phyloP scores from a whole-genome alignment of 2,329 filamentous ascomycete genomes.

The Trichocomaceae sp. region DNA sequence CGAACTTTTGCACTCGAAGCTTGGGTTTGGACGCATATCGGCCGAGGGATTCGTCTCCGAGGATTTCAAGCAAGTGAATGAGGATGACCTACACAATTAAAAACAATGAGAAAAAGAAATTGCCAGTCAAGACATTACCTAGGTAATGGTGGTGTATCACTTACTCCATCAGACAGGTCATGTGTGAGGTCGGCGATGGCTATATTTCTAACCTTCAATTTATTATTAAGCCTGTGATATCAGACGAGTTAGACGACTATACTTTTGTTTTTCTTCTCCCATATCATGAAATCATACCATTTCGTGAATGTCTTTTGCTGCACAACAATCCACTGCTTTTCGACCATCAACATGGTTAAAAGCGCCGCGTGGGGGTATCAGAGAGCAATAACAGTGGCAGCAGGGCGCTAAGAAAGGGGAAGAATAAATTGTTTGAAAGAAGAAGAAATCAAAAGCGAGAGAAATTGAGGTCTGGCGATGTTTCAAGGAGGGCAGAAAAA shows the following conservation, averaged over 20 bases:
- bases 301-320: slow-evolving; percentile 99
- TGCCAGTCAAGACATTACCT: neutral
- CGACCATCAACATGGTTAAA: slow-evolving; percentile 42
- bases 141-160: slow-evolving; percentile 41
- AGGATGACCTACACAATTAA: slow-evolving; percentile 67
- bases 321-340: slow-evolving; percentile 65
- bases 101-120: neutral
- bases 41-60: slow-evolving; percentile 88
- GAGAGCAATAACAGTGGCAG: neutral
- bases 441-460: neutral
- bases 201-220: slow-evolving; percentile 70
- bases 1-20: slow-evolving; percentile 90
- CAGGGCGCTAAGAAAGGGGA: neutral
- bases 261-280: neutral
- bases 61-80: slow-evolving; percentile 93
- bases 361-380: neutral
- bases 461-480: neutral
- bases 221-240: slow-evolving; percentile 80
- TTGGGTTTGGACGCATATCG: slow-evolving; percentile 96
- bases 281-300: slow-evolving; percentile 53
- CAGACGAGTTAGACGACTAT: neutral
- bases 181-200: slow-evolving; percentile 79
- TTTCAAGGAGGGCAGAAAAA: slow-evolving; percentile 6
- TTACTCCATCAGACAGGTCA: slow-evolving; percentile 88
- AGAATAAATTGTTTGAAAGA: neutral